Percentiles rank a stretch among this genome's conserved stretches.
These are phyloP conservation scores for Sanguinoderma infundibulare DNA, from an alignment of 1,284 basidiomycete genomes.

Conservation along the genomic window DNA sequence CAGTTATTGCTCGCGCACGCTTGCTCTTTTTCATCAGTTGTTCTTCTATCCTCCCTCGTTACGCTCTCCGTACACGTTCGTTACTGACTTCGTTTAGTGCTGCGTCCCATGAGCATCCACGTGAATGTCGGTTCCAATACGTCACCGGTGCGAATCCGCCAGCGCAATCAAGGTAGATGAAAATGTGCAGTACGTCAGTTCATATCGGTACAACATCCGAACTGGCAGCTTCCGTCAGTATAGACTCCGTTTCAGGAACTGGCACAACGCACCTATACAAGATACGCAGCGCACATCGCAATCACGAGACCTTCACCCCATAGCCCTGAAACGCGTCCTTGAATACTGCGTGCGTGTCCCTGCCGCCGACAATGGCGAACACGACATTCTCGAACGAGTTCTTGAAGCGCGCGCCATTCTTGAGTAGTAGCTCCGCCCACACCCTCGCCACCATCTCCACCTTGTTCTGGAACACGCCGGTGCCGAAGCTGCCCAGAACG, in stretches of 20 bases:
- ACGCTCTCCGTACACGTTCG: no score
- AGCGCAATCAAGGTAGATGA: not conserved
- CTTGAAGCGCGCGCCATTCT: constrained; percentile 51
- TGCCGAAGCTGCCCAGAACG: constrained; percentile 76
- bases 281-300: no score
- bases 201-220: not conserved
- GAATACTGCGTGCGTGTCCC: constrained; percentile 54
- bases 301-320: constrained; percentile 1
- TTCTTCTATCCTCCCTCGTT: no score
- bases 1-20: no score
- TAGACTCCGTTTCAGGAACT: not conserved
- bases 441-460: constrained; percentile 45
- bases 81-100: not conserved
- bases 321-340: constrained; percentile 38
- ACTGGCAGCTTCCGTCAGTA: not conserved
- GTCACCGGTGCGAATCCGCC: not conserved
- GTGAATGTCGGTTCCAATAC: not conserved
- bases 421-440: constrained; percentile 53
- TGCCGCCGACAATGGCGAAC: constrained; percentile 63
- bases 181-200: no score
- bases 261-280: not conserved
- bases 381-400: constrained; percentile 63
- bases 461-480: constrained; percentile 70
- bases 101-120: not conserved
- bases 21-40: no score